Base-by-base conservation (phyloP, 1,139 yeast genomes). In the Blastobotrys capitulatus region DNA sequence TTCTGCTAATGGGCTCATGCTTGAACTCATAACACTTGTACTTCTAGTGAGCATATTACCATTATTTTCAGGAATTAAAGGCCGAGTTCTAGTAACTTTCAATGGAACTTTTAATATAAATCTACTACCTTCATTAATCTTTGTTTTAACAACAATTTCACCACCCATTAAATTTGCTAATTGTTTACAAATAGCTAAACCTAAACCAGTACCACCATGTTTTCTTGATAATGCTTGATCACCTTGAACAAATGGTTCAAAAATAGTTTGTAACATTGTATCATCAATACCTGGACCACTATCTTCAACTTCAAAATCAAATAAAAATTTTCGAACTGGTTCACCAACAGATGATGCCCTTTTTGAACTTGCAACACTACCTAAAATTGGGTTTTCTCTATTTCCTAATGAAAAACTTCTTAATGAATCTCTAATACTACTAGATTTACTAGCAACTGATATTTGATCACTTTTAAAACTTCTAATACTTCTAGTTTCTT, bases 241-340 rank as follows among this genome's bases (percentile, higher is more conserved):
- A 41, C 97, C 97, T 68, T 90, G 98, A 31, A 88, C 88, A 70
- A 92, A 92, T 2, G 97, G 97, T 63, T 92, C 97, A 68, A 92
- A 92, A 1, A 92, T 92, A 56, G 84, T 83, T 44, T 83, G 84
- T 60, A 87, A 94, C 49, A 86, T 70, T 1, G 82, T 78, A 16
- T 84, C 82, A 43, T 85, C 89, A 47, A 92, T 88, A 53, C 97
- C 98, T 0, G 96, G 88, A 5, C 98, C 98, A 0, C 94, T 85
- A 65, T 92, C 98, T 34, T 77, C 76, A 8, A 92, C 96, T 54
- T 82, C 83, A 44, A 90, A 77, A 60, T 85, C 86, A 48, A 86
- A 67, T 6, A 42, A 19, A 43, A 40, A 15, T n/a, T 44, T 45
- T 32, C 40, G 27, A 2, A 48, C 46, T 8, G 15, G 12, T 2